A percentile compares a stretch with the other conserved stretches of the same genome.
Evolutionary conservation across 148 eudicot species (phyloP).

Genomic region (Dysphania ambrosioides): DNA sequence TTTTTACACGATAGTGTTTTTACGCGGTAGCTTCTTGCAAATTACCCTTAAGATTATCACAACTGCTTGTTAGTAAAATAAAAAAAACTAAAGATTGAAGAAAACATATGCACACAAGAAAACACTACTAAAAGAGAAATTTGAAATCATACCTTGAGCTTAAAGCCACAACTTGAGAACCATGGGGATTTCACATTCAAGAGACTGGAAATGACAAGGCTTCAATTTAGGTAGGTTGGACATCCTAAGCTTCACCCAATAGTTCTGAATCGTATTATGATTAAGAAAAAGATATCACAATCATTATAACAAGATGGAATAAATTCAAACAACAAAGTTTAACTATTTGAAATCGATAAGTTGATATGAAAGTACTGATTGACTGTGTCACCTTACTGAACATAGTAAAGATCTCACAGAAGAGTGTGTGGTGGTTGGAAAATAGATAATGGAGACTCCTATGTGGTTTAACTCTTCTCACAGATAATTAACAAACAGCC

Average conservation of each 20-base stretch:
- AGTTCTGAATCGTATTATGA: background rate
- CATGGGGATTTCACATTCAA: background rate
- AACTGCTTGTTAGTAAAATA: no score
- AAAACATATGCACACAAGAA: background rate
- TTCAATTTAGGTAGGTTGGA: background rate
- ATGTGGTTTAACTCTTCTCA: background rate
- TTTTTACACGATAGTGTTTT: no score
- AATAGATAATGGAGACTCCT: background rate
- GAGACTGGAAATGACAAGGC: background rate
- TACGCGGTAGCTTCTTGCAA: no score
- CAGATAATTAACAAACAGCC: constrained; percentile 11
- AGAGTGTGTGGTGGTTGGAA: background rate
- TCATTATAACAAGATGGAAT: background rate
- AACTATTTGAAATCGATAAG: background rate
- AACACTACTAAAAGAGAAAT: background rate
- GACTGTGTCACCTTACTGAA: background rate
- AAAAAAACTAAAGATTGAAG: no score
- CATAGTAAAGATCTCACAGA: background rate
- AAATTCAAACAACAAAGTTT: background rate
- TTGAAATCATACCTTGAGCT: background rate
- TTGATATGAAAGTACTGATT: background rate
- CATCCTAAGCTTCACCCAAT: background rate
- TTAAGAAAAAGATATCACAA: background rate
- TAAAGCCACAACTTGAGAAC: background rate
- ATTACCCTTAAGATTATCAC: no score